Conservation (phyloP, 768 basidiomycete genomes). For the Fomitopsis serialis region DNA sequence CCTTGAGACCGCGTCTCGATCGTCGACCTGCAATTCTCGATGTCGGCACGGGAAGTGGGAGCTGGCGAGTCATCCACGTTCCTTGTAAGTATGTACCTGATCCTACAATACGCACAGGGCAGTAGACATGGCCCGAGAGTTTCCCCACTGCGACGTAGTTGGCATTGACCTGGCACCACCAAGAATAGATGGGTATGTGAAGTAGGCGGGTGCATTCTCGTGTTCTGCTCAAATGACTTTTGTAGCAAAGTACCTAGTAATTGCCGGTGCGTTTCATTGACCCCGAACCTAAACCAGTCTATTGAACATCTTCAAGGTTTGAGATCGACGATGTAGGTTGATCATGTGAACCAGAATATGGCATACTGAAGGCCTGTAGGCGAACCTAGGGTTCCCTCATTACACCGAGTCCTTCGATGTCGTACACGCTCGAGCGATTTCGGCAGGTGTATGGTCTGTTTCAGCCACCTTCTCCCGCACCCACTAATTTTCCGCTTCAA, state of each 20-base stretch:
- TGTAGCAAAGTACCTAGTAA: slow-evolving; percentile 22
- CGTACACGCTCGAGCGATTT: slow-evolving; percentile 26
- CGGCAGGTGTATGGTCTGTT: slow-evolving; percentile 20
- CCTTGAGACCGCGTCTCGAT: slow-evolving; percentile 22
- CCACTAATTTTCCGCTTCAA: not conserved
- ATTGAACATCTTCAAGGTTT: slow-evolving; percentile 15
- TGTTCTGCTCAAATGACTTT: not conserved
- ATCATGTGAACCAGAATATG: not conserved
- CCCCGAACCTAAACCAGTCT: not conserved
- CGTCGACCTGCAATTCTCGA: slow-evolving; percentile 23
- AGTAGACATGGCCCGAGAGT: slow-evolving; percentile 27
- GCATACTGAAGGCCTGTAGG: slow-evolving; percentile 15
- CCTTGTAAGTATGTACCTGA: not conserved
- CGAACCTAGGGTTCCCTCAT: slow-evolving; percentile 30
- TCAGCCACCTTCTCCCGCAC: not conserved
- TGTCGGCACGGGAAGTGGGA: slow-evolving; percentile 29
- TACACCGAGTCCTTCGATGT: slow-evolving; percentile 26
- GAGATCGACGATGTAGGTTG: slow-evolving; percentile 31
- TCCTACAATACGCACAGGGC: slow-evolving; percentile 20
- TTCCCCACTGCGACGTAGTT: slow-evolving; percentile 28
- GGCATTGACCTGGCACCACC: slow-evolving; percentile 29
- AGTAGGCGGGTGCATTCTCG: not conserved
- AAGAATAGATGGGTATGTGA: slow-evolving; percentile 17
- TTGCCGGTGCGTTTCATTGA: slow-evolving; percentile 21
- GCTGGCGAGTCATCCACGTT: slow-evolving; percentile 19